Base-by-base conservation (phyloP, 768 basidiomycete genomes). In the Cyclocybe cylindracea region DNA sequence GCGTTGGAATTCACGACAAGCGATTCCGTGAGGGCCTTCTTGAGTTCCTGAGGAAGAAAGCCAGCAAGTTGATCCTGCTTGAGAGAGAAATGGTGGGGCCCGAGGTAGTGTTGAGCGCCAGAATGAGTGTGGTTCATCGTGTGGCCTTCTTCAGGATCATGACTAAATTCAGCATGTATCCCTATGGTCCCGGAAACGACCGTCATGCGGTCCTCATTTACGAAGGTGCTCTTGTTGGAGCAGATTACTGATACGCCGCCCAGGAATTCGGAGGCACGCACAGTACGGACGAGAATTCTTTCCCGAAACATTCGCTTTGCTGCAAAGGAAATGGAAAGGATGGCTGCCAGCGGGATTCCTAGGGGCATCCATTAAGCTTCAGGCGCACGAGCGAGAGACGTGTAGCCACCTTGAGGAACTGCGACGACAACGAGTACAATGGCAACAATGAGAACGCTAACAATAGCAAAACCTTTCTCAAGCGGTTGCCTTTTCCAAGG, bases 231-330 rank as follows among this genome's bases (percentile, higher is more conserved):
- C 74, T 96, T 95, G 78, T 95, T 94, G 10, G 94, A 94, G 71
- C 93, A 94, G 3, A 98, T 83, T 51, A 98, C 94, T 16, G 90
- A 95, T 4, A 96, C 91, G 61, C 98, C 97, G 16, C 91, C 96
- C 96, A 98, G 98, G 0, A 93, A 98, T 73, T 99, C 97, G 70
- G 95, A 98, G 10, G 94, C 94, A 5, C 91, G 91, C 33, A 99
- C 83, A 5, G 98, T 91, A 49, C 96, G 94, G 31, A 98, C 97
- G 39, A 99, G 84, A 0, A 98, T 77, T 47, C 96, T 96, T 70
- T 94, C 90, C 63, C 87, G 82, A 7, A 94, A 91, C 97, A 98
- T 98, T n/a, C 96, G 87, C 62, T 91, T 94, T 41, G 97, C 98
- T 0, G 96, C 97, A 63, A 98, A 99, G 1, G 97, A 92, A 32